Evolutionary conservation across 306 rosid genomes (phyloP).

Genomic region (cucumber (Cucumis sativus)): DNA sequence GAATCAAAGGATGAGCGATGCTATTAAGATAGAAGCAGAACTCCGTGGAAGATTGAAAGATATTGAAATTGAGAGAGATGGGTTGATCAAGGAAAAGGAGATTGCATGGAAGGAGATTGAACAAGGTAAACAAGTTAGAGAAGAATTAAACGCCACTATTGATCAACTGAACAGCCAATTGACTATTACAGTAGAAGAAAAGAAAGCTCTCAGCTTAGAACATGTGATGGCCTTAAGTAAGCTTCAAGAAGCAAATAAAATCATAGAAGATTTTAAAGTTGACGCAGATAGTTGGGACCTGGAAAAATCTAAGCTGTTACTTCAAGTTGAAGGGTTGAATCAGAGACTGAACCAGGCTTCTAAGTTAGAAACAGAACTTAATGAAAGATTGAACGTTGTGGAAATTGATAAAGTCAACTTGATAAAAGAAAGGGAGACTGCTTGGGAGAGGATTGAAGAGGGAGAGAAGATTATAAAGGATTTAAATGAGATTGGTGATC

Average conservation of each 20-base stretch:
- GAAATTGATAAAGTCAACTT: conserved; percentile 26
- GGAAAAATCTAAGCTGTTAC: neutral
- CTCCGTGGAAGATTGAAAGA: conserved; percentile 19
- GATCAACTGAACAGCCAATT: conserved; percentile 22
- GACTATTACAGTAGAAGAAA: conserved; percentile 34
- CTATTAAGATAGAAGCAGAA: conserved; percentile 12
- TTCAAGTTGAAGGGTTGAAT: conserved; percentile 9
- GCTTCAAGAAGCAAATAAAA: conserved; percentile 15
- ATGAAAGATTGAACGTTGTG: conserved; percentile 24
- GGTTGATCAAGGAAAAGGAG: conserved; percentile 18
- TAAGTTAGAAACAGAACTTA: conserved; percentile 20
- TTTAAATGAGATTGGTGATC: conserved; percentile 30
- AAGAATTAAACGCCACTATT: neutral
- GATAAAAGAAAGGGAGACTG: conserved; percentile 32
- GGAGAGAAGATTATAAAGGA: conserved; percentile 35
- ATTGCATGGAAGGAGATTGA: conserved; percentile 24
- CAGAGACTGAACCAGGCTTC: conserved; percentile 1
- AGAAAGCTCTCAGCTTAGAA: conserved; percentile 32
- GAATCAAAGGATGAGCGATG: conserved; percentile 1
- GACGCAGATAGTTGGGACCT: neutral
- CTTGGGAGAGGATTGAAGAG: conserved; percentile 38
- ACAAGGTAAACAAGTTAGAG: conserved; percentile 25
- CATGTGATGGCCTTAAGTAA: conserved; percentile 21
- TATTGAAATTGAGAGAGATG: conserved; percentile 17
- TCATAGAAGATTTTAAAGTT: neutral